Evolutionary conservation across 23 red algal genomes (phyloP), one percentile per base, ranked within the genome.

Genomic region (Chondrus crispus): DNA sequence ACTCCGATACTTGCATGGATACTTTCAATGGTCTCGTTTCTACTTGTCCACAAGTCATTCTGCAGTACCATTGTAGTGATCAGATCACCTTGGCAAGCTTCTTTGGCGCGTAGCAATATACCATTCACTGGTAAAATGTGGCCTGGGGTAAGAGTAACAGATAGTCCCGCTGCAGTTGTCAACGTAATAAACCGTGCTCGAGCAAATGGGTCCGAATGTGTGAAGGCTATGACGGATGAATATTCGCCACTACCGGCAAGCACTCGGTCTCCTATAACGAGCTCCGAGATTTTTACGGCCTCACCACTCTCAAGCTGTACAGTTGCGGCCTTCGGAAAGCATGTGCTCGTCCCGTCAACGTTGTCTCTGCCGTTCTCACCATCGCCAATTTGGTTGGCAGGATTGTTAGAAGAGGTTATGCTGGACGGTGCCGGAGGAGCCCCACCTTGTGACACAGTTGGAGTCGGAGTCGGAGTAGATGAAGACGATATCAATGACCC

Each of bases 281-380:
- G 81, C 49, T 32, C 35, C 24, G 20, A 33, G 26, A 85, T 85
- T 3, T 48, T 29, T 16, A 85, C 52, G 35, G 12, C 30, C n/a
- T 18, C 46, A 33, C 81, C 46, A 33, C 26, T 64, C 11, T 58
- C 6, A 20, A 58, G 81, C 28, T 22, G 47, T 0, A 85, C 38
- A 60, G 81, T 85, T 2, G 81, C 81, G 52, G 30, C 81, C 20
- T 48, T 26, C 1, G 81, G 81, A 33, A 85, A 85, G 81, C 81
- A 85, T 3, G 81, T 64, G 29, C 60, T 66, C 26, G 35, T 22
- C 26, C 60, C 60, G 18, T 66, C 60, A 66, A 66, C 60, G 9
- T 32, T 32, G 60, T 66, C 60, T 19, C 26, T 66, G 35, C 35
- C 35, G 18, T 66, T 66, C 60, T 32, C 0, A 19, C 35, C 60